phyloP scores from a whole-genome alignment of 208 protist genomes.

The Trypanosoma brucei region DNA sequence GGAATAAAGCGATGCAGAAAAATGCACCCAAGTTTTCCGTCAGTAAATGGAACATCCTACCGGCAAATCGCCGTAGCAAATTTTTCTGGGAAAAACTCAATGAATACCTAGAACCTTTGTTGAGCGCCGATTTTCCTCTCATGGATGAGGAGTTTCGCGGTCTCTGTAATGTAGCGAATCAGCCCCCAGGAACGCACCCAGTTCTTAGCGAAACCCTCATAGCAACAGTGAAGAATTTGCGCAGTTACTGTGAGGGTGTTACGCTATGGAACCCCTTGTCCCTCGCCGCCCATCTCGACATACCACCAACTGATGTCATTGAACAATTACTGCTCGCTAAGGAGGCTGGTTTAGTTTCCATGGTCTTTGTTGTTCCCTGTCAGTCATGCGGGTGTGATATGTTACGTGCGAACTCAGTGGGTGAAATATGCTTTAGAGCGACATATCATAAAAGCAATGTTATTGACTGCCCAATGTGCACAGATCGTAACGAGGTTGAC shows the following conservation, averaged over 20 bases:
- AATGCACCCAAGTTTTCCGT: background rate
- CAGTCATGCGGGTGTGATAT: conserved; percentile 77
- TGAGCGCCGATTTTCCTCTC: conserved; percentile 37
- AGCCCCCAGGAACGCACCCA: conserved; percentile 28
- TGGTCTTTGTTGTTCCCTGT: conserved; percentile 68
- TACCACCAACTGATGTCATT: conserved; percentile 47
- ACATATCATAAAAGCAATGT: conserved; percentile 67
- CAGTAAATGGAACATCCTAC: conserved; percentile 40
- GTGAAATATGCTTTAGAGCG: conserved; percentile 54
- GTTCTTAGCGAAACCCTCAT: conserved; percentile 31
- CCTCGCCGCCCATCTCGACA: conserved; percentile 47
- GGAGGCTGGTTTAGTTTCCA: conserved; percentile 45
- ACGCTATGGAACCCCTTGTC: conserved; percentile 74
- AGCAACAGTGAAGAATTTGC: conserved; percentile 41
- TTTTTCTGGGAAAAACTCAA: conserved; percentile 63
- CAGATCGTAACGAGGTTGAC: conserved; percentile 53
- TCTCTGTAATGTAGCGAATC: conserved; percentile 31
- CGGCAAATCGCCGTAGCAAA: conserved; percentile 41
- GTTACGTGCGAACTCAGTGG: conserved; percentile 41
- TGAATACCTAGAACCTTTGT: conserved; percentile 42
- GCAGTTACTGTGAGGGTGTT: conserved; percentile 53
- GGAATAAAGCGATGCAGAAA: background rate
- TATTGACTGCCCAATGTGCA: conserved; percentile 74
- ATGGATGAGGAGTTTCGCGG: conserved; percentile 49
- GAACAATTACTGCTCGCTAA: conserved; percentile 77